Conservation (phyloP, 352 stramenopile genomes). For the Phytophthora chlamydospora region DNA sequence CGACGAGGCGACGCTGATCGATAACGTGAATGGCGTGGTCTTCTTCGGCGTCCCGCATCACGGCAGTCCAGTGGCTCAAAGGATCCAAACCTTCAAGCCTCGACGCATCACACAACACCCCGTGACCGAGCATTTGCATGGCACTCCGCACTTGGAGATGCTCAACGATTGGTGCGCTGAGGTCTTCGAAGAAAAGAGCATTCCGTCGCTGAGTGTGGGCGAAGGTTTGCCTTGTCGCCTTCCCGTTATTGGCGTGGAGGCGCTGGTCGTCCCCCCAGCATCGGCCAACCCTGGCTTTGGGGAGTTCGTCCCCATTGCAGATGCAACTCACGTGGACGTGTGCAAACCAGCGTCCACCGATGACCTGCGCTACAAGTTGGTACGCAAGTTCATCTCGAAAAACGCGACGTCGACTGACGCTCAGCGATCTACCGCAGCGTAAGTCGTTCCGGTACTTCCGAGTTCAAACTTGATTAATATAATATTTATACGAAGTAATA, state of each 20-base stretch:
- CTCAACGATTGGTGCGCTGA: conserved; percentile 79
- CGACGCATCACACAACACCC: conserved; percentile 61
- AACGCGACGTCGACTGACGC: conserved; percentile 11
- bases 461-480: conserved; percentile 22
- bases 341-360: conserved; percentile 71
- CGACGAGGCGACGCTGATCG: conserved; percentile 39
- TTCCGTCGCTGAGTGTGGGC: conserved; percentile 69
- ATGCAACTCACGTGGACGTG: conserved; percentile 76
- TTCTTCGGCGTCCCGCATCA: conserved; percentile 86
- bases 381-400: conserved; percentile 66
- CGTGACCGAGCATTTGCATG: conserved; percentile 77
- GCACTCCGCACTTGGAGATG: conserved; percentile 76
- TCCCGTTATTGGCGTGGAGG: conserved; percentile 72
- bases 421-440: conserved; percentile 13
- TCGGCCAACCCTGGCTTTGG: conserved; percentile 82
- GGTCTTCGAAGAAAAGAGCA: conserved; percentile 57
- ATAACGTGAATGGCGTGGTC: conserved; percentile 73
- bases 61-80: conserved; percentile 75
- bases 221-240: conserved; percentile 69
- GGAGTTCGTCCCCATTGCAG: conserved; percentile 60
- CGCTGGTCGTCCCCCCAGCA: conserved; percentile 68
- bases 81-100: conserved; percentile 64
- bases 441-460: background rate
- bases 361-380: conserved; percentile 66
- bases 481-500: conserved; percentile 22